These are phyloP conservation scores for Borovskyia barvae DNA, from an alignment of 208 protist genomes.

Conservation along the genomic window DNA sequence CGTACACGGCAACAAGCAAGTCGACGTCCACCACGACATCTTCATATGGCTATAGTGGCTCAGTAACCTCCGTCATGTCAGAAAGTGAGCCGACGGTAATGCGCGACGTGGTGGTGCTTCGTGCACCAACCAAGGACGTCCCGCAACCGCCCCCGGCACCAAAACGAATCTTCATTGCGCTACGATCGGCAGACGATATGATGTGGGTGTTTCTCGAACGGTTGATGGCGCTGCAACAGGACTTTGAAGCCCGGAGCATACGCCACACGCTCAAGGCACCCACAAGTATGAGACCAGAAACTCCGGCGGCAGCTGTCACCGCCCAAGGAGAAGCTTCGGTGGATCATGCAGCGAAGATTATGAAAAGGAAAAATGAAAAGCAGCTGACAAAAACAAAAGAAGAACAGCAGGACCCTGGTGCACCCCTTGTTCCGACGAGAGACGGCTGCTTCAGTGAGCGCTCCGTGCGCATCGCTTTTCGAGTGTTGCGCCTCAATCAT, in stretches of 20 bases:
- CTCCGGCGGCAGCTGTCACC: not conserved
- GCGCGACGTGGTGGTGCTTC: slow-evolving; percentile 49
- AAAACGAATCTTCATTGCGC: slow-evolving; percentile 37
- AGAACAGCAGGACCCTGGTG: slow-evolving; percentile 1
- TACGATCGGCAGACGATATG: slow-evolving; percentile 35
- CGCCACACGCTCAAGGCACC: not conserved
- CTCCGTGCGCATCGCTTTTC: slow-evolving; percentile 42
- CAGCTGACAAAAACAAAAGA: not conserved
- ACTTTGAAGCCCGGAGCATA: slow-evolving; percentile 21
- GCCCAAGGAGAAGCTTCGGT: not conserved
- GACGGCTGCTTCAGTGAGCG: slow-evolving; percentile 38
- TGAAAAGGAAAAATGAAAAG: slow-evolving; percentile 11
- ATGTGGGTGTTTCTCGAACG: slow-evolving; percentile 47
- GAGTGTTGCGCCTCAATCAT: slow-evolving; percentile 34
- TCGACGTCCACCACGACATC: slow-evolving; percentile 29
- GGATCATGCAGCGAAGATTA: not conserved
- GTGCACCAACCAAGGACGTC: slow-evolving; percentile 31
- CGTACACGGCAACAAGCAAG: slow-evolving; percentile 18
- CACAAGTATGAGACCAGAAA: not conserved
- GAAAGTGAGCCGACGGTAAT: not conserved
- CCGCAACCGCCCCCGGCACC: slow-evolving; percentile 33
- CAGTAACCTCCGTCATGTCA: slow-evolving; percentile 1
- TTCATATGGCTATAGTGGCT: slow-evolving; percentile 28
- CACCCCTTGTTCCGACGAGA: slow-evolving; percentile 22
- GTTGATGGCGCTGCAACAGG: slow-evolving; percentile 39